Conservation (phyloP, 176 grass and related monocot genomes). For the Phyllostachys edulis region DNA sequence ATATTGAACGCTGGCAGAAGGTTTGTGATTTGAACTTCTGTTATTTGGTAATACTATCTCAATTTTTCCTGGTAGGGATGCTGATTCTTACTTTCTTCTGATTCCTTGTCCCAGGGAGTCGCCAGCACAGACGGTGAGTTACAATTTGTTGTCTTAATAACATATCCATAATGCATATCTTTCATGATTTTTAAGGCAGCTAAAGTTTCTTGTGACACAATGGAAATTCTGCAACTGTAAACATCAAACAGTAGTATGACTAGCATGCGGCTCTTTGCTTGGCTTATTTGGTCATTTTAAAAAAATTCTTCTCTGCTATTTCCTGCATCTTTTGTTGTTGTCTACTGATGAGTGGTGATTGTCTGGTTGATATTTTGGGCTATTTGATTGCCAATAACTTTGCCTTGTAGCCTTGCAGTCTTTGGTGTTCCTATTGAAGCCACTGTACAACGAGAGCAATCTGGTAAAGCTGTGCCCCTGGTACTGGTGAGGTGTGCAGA, state of each 20-base stretch:
- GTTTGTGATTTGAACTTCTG: conserved; percentile 48
- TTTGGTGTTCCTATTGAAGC: conserved; percentile 89
- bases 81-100: conserved; percentile 37
- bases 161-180: conserved; percentile 12
- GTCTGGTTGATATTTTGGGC: not conserved
- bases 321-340: conserved; percentile 8
- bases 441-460: conserved; percentile 71
- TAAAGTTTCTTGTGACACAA: not conserved
- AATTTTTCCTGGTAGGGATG: conserved; percentile 2
- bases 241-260: conserved; percentile 11
- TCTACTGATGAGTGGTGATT: not conserved
- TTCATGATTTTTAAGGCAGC: conserved; percentile 1
- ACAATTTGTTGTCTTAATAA: conserved; percentile 14
- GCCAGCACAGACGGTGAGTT: conserved; percentile 90
- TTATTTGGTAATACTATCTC: conserved; percentile 19
- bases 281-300: not conserved
- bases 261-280: not conserved
- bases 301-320: not conserved
- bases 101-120: conserved; percentile 76
- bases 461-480: conserved; percentile 70
- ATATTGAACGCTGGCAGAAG: conserved; percentile 99
- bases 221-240: conserved; percentile 2
- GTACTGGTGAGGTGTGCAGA: conserved; percentile 84
- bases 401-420: conserved; percentile 49
- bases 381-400: conserved; percentile 20